Percentiles rank a stretch among this genome's conserved stretches.
These are phyloP conservation scores for Pseudofabraea citricarpa DNA, from an alignment of 2,329 filamentous ascomycete genomes.

Conservation along the genomic window DNA sequence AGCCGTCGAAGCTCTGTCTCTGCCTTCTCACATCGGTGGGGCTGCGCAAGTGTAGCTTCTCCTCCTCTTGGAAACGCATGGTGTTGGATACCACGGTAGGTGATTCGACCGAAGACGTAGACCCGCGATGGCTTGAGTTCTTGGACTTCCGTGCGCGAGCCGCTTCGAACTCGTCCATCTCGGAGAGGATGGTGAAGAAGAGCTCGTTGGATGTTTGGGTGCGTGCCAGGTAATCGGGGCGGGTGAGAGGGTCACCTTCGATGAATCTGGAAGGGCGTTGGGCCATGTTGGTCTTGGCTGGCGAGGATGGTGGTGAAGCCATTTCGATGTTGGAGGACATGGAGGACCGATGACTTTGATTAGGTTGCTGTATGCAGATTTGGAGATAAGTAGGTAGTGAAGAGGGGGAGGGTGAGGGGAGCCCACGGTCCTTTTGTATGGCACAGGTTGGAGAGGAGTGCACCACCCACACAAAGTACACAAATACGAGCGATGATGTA, in stretches of 20 bases:
- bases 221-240: conserved; percentile 3
- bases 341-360: not conserved
- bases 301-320: not conserved
- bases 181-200: conserved; percentile 6
- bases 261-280: conserved; percentile 10
- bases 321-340: not conserved
- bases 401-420: too few relatives aligned
- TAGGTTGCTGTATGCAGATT: too few relatives aligned
- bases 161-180: conserved; percentile 10
- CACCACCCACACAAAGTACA: too few relatives aligned
- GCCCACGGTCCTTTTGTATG: too few relatives aligned
- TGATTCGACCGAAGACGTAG: not conserved
- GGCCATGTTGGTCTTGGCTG: not conserved
- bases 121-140: not conserved
- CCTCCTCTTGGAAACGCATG: not conserved
- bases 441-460: too few relatives aligned
- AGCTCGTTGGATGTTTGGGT: conserved; percentile 3
- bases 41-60: too few relatives aligned
- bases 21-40: not conserved
- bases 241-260: conserved; percentile 8
- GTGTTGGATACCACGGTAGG: not conserved
- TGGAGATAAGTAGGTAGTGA: too few relatives aligned
- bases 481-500: too few relatives aligned
- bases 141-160: not conserved
- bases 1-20: not conserved